Evolutionary conservation across 1,284 basidiomycete species (phyloP).

Genomic region (Rhodotorula sp.): DNA sequence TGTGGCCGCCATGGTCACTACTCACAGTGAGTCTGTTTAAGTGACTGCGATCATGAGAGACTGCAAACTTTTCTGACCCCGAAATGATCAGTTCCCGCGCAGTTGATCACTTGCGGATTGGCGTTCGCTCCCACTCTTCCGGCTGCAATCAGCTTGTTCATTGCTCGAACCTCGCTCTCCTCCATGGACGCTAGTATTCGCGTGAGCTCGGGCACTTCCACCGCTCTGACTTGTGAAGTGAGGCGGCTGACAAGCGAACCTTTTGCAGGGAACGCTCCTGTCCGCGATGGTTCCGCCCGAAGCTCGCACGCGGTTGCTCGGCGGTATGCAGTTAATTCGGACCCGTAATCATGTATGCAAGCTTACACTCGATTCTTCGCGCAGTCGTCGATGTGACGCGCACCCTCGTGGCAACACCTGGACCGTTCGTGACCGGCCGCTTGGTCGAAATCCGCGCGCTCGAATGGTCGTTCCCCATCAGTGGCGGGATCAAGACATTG

Average conservation of each 20-base stretch:
- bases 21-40: conserved; percentile 7
- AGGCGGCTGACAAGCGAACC: too few relatives aligned
- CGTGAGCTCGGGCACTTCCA: background rate
- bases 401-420: conserved; percentile 23
- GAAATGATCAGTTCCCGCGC: conserved; percentile 19
- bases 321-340: conserved; percentile 3
- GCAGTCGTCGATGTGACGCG: conserved; percentile 32
- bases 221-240: background rate
- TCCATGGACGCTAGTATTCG: conserved; percentile 29
- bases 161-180: conserved; percentile 20
- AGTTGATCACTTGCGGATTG: conserved; percentile 20
- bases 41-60: too few relatives aligned
- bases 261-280: conserved; percentile 13
- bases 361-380: background rate
- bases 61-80: too few relatives aligned
- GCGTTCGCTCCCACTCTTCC: conserved; percentile 24
- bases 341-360: too few relatives aligned
- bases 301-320: conserved; percentile 31
- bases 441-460: conserved; percentile 15
- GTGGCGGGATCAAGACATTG: conserved; percentile 12
- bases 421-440: conserved; percentile 27
- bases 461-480: conserved; percentile 24
- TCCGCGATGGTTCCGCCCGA: conserved; percentile 21
- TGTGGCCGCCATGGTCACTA: conserved; percentile 27
- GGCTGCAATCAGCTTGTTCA: conserved; percentile 8